A percentile compares a stretch with the other conserved stretches of the same genome.
Evolutionary conservation across 2,329 filamentous ascomycete species (phyloP).

Genomic region (Trichophaea hybrida): DNA sequence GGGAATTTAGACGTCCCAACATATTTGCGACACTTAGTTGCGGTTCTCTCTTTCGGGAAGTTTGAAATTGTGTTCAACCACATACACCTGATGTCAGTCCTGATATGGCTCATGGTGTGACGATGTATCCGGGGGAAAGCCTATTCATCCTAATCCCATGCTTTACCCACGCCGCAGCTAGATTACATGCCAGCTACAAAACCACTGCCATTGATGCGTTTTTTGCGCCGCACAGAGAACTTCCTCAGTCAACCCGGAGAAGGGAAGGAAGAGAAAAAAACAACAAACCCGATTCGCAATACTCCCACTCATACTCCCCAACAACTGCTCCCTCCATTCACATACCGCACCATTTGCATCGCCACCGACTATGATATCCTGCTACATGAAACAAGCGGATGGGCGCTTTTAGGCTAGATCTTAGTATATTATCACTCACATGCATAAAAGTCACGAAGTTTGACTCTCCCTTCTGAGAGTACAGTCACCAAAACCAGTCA

Average conservation of each 20-base stretch:
- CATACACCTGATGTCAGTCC: constrained; percentile 12
- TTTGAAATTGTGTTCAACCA: constrained; percentile 52
- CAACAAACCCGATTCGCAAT: constrained; percentile 51
- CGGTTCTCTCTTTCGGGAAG: constrained; percentile 43
- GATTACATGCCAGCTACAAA: constrained; percentile 52
- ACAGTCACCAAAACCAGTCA: too few relatives aligned
- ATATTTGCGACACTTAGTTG: constrained; percentile 76
- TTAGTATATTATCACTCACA: too few relatives aligned
- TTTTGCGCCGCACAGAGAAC: constrained; percentile 57
- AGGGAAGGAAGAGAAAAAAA: not conserved
- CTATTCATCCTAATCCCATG: constrained; percentile 66
- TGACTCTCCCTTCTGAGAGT: too few relatives aligned
- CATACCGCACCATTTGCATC: constrained; percentile 44
- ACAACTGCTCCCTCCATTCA: constrained; percentile 43
- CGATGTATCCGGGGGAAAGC: constrained; percentile 66
- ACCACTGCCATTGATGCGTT: constrained; percentile 64
- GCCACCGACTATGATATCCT: not conserved
- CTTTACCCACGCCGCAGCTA: constrained; percentile 58
- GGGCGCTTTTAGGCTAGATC: too few relatives aligned
- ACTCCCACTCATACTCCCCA: constrained; percentile 55
- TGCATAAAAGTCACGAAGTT: too few relatives aligned
- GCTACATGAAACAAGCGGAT: too few relatives aligned
- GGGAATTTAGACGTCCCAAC: constrained; percentile 53
- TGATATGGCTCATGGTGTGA: constrained; percentile 40
- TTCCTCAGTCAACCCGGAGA: constrained; percentile 35